phyloP scores from a whole-genome alignment of 805 yeast genomes.

The Candida oleophila region DNA sequence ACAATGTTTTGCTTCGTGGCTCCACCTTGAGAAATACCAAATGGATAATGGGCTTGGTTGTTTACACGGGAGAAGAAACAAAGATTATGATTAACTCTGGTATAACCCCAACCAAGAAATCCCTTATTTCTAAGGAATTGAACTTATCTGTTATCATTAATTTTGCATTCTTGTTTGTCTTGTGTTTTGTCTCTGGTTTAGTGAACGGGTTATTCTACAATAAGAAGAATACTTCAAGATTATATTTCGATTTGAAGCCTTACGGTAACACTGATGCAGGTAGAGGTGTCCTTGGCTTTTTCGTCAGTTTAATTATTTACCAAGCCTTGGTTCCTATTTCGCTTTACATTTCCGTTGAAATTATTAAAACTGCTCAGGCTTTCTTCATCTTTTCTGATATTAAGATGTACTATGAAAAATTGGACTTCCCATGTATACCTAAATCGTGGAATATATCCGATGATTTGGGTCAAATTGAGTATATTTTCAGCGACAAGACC shows the following conservation, averaged over 20 bases:
- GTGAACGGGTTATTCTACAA: constrained; percentile 66
- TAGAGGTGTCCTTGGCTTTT: constrained; percentile 67
- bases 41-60: constrained; percentile 72
- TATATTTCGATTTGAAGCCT: constrained; percentile 61
- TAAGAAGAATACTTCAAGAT: constrained; percentile 41
- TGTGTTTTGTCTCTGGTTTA: constrained; percentile 70
- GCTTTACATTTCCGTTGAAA: constrained; percentile 73
- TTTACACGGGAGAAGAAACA: constrained; percentile 75
- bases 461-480: constrained; percentile 82
- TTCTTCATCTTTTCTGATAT: constrained; percentile 70
- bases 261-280: constrained; percentile 58
- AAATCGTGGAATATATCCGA: constrained; percentile 83
- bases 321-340: constrained; percentile 82
- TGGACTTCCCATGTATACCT: constrained; percentile 77
- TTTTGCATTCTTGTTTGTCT: constrained; percentile 56
- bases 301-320: constrained; percentile 70
- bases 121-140: constrained; percentile 63
- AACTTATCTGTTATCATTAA: constrained; percentile 66
- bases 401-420: constrained; percentile 63
- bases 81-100: constrained; percentile 80
- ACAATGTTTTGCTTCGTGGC: constrained; percentile 70
- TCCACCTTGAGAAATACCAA: constrained; percentile 70
- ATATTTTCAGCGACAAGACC: constrained; percentile 79
- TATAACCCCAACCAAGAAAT: constrained; percentile 70
- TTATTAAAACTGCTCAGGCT: constrained; percentile 75